Percentiles rank a stretch among this genome's conserved stretches.
Evolutionary conservation across 2,329 filamentous ascomycete species (phyloP).

Genomic region (Claviceps sp.): DNA sequence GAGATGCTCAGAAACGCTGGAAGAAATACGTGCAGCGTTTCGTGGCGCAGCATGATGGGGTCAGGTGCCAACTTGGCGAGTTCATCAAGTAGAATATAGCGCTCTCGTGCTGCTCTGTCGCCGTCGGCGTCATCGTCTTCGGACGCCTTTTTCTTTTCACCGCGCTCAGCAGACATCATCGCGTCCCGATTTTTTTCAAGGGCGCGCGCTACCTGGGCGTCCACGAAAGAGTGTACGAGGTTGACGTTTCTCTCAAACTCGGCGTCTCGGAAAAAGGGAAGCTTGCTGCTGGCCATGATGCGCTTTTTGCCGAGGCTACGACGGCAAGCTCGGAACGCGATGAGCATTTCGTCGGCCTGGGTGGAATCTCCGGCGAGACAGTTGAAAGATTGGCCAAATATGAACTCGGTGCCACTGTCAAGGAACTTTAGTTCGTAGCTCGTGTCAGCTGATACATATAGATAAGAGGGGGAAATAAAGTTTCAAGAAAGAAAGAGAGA

Average conservation of each 20-base stretch:
- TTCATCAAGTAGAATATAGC: constrained; percentile 1
- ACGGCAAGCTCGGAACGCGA: neutral
- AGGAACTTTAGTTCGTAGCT: neutral
- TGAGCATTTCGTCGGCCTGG: constrained; percentile 1
- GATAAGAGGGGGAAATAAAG: neutral
- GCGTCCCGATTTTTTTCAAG: neutral
- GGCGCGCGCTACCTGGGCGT: neutral
- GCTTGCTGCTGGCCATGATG: neutral
- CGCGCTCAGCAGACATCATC: neutral
- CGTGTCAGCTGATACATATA: neutral
- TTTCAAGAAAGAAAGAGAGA: neutral
- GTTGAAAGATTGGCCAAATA: constrained; percentile 3
- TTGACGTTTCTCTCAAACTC: constrained; percentile 1
- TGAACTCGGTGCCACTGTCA: constrained; percentile 1
- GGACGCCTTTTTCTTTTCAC: neutral
- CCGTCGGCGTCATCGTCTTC: neutral
- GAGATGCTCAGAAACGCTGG: constrained; percentile 2
- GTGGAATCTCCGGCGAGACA: neutral
- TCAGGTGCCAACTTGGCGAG: neutral
- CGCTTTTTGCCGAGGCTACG: neutral
- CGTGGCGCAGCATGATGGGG: neutral
- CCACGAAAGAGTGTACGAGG: constrained; percentile 1
- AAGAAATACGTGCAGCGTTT: constrained; percentile 2
- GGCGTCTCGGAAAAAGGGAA: neutral
- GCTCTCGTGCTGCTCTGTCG: neutral